Evolutionary conservation across 1,139 yeast species (phyloP), one percentile per base, ranked within the genome.

Genomic region (Protomyces arabidopsidicola): DNA sequence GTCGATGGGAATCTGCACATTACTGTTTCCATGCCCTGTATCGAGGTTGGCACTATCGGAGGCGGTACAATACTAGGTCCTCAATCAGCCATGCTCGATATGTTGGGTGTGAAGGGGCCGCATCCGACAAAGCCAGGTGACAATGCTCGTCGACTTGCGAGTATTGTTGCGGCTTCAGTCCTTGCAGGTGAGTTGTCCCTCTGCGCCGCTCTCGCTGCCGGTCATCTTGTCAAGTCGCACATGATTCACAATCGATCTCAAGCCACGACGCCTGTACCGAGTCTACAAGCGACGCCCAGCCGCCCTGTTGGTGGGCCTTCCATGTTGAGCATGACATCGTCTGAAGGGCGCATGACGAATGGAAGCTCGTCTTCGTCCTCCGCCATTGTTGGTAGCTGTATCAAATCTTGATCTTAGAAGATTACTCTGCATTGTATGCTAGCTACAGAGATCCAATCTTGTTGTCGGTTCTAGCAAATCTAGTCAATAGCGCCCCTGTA

Each of bases 11-110:
- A 90, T 73, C 82, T 95, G 72, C 86, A 84, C 69, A 87, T 95
- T 61, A 88, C 97, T 2, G 98, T 93, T 22, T 88, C 97, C 5
- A 95, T 95, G 99, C 99, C 99, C 35, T 90, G 95, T 34, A 90
- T 95, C 70, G 99, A 95, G 78, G 98, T 93, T 55, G 99, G 99
- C 68, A 93, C 99, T 2, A 91, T 95, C 75, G 99, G 99, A 67
- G 98, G 99, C 67, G 98, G 99, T 74, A 95, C 99, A 9, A 89
- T 95, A 68, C 82, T 95, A 71, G 98, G 89, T 73, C 97, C 99
- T 45, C 99, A 95, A 78, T 88, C 91, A 57, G 90, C 98, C 36
- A 89, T 95, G 96, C 81, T 95, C 68, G 98, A 95, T 71, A 79
- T 95, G 70, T 81, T 95, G 68, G 98, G 98, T 48, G 96, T 95